Percentiles rank a stretch among this genome's conserved stretches.
phyloP scores from a whole-genome alignment of 257 asterid genomes.

The Solanum gandarillasii region DNA sequence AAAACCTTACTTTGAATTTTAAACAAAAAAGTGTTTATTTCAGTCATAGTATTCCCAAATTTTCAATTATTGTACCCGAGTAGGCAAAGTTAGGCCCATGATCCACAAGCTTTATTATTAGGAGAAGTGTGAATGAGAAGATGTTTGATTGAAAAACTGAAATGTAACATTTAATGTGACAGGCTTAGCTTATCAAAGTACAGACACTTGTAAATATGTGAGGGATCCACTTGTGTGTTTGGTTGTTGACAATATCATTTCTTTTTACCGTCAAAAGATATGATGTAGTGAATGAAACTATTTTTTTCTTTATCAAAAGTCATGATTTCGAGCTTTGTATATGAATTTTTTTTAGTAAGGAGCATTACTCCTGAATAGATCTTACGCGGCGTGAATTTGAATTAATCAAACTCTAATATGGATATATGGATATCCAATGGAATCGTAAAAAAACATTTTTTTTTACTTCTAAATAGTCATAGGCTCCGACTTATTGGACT shows the following conservation, averaged over 20 bases:
- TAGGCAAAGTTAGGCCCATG: not conserved
- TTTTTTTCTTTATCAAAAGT: rapidly evolving
- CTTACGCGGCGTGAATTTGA: not conserved
- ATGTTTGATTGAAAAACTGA: not conserved
- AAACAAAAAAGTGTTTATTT: not conserved
- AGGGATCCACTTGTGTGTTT: not conserved
- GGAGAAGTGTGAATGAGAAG: not conserved
- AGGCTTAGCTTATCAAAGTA: not conserved
- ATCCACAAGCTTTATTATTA: not conserved
- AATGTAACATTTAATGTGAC: not conserved
- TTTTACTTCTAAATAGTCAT: not conserved
- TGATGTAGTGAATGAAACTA: not conserved
- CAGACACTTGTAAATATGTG: not conserved
- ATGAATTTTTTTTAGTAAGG: not conserved
- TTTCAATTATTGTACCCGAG: not conserved
- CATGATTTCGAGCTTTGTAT: rapidly evolving
- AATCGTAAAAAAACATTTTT: not conserved
- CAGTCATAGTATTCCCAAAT: not conserved
- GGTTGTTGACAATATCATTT: not conserved
- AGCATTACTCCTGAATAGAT: not conserved
- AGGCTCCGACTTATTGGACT: not conserved
- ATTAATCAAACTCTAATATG: not conserved
- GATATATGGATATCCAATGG: not conserved
- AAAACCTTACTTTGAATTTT: not conserved
- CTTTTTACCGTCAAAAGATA: not conserved